Percentiles rank a stretch among this genome's conserved stretches.
These are phyloP conservation scores for Durusdinium trenchii DNA, from an alignment of 73 alveolate species.

Conservation along the genomic window DNA sequence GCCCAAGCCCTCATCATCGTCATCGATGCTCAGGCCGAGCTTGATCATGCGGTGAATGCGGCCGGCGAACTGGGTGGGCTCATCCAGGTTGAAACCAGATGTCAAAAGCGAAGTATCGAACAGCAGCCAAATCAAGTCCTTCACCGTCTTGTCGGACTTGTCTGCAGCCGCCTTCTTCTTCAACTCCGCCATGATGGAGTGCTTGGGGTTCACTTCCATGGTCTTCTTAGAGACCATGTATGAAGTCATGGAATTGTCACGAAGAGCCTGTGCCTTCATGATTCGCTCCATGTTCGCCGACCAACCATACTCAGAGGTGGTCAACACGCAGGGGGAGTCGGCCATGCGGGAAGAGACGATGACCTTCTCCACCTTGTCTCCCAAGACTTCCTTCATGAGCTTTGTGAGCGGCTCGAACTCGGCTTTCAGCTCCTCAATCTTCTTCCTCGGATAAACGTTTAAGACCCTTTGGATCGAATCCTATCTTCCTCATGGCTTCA, in stretches of 20 bases:
- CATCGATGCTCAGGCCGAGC: conserved; percentile 97
- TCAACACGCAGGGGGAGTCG: conserved; percentile 99
- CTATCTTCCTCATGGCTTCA: neutral
- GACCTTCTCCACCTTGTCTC: conserved; percentile 99
- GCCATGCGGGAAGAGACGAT: conserved; percentile 99
- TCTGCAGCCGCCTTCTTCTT: conserved; percentile 93
- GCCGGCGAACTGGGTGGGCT: conserved; percentile 99
- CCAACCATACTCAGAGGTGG: conserved; percentile 99
- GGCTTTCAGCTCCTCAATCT: conserved; percentile 99
- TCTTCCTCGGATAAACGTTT: conserved; percentile 97
- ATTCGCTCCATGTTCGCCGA: conserved; percentile 92
- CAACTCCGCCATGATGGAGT: conserved; percentile 51
- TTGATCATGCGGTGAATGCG: conserved; percentile 99
- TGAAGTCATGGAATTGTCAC: conserved; percentile 99
- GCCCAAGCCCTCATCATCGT: conserved; percentile 84
- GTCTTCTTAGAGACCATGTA: conserved; percentile 99
- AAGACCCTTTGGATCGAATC: conserved; percentile 76
- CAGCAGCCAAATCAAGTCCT: conserved; percentile 99
- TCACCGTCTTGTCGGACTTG: conserved; percentile 99
- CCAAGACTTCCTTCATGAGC: conserved; percentile 99
- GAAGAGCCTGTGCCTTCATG: conserved; percentile 98
- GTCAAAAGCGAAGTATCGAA: conserved; percentile 99
- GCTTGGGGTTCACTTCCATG: conserved; percentile 76
- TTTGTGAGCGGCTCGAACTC: conserved; percentile 99
- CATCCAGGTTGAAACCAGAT: conserved; percentile 99